Evolutionary conservation across 257 asterid species (phyloP).

Genomic region (Ballota nigra): DNA sequence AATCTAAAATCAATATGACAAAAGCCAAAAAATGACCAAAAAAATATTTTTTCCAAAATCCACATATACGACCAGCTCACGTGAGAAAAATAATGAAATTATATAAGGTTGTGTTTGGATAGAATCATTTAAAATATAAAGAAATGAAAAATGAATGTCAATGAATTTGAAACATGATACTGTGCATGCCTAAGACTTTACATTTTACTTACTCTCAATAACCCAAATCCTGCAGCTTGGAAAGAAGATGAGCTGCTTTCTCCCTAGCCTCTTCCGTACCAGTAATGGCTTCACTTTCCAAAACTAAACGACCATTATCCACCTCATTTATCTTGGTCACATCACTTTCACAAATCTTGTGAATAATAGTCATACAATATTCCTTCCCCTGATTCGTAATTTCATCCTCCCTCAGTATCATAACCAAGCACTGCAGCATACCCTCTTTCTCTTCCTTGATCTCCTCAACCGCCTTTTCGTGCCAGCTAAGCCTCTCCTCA

Average conservation of each 20-base stretch:
- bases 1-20: too few relatives aligned
- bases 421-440: constrained; percentile 33
- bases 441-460: constrained; percentile 45
- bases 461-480: constrained; percentile 42
- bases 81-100: too few relatives aligned
- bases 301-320: constrained; percentile 24
- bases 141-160: too few relatives aligned
- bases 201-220: not conserved
- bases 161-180: too few relatives aligned
- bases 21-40: too few relatives aligned
- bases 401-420: constrained; percentile 22
- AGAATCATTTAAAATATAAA: too few relatives aligned
- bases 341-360: constrained; percentile 37
- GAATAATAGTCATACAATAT: constrained; percentile 37
- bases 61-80: too few relatives aligned
- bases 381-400: constrained; percentile 37
- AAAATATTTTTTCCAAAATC: too few relatives aligned
- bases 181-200: too few relatives aligned
- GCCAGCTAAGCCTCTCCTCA: constrained; percentile 33
- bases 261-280: constrained; percentile 60
- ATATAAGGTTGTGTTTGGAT: too few relatives aligned
- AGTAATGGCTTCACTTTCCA: constrained; percentile 28
- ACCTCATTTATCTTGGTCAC: constrained; percentile 32
- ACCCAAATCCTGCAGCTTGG: constrained; percentile 28
- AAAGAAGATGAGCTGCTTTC: constrained; percentile 47